These are phyloP conservation scores for Aureobasidium pullulans DNA, from an alignment of 2,329 filamentous ascomycete species.

Conservation along the genomic window DNA sequence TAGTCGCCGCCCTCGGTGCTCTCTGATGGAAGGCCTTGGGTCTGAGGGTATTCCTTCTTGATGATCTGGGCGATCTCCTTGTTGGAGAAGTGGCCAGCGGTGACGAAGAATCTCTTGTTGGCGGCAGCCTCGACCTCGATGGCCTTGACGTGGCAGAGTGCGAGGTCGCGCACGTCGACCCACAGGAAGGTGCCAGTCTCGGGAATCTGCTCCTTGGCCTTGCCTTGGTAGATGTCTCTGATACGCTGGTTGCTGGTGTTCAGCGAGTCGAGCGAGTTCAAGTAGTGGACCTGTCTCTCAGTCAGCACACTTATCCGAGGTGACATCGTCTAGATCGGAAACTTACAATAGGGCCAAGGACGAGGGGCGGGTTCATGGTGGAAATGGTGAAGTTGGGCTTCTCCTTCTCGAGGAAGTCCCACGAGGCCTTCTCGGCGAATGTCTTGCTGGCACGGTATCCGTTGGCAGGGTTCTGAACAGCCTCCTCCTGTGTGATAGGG, in stretches of 20 bases:
- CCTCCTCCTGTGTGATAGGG: slow-evolving; percentile 46
- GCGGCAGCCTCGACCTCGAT: slow-evolving; percentile 49
- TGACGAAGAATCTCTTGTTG: slow-evolving; percentile 58
- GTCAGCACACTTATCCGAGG: neutral
- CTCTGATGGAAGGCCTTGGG: slow-evolving; percentile 42
- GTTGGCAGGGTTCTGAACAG: slow-evolving; percentile 33
- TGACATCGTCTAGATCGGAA: neutral
- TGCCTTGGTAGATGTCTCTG: slow-evolving; percentile 55
- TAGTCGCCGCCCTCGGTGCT: slow-evolving; percentile 37
- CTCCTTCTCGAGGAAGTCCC: slow-evolving; percentile 46
- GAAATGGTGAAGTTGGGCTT: slow-evolving; percentile 43
- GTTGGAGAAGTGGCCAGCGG: slow-evolving; percentile 55
- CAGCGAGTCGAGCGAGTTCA: slow-evolving; percentile 55
- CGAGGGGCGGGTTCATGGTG: slow-evolving; percentile 45
- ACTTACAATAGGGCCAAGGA: slow-evolving; percentile 42
- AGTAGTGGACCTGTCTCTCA: slow-evolving; percentile 39
- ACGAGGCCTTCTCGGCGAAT: slow-evolving; percentile 51
- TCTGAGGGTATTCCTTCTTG: slow-evolving; percentile 47
- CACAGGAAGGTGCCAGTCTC: slow-evolving; percentile 48
- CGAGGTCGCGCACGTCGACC: slow-evolving; percentile 50
- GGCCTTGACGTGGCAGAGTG: slow-evolving; percentile 55
- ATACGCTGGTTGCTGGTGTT: slow-evolving; percentile 69
- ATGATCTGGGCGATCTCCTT: slow-evolving; percentile 51
- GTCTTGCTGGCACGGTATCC: slow-evolving; percentile 52
- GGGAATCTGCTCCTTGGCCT: slow-evolving; percentile 50